Base-by-base conservation (phyloP, 2,329 filamentous ascomycete genomes). In the Thermomyces lanuginosus region DNA sequence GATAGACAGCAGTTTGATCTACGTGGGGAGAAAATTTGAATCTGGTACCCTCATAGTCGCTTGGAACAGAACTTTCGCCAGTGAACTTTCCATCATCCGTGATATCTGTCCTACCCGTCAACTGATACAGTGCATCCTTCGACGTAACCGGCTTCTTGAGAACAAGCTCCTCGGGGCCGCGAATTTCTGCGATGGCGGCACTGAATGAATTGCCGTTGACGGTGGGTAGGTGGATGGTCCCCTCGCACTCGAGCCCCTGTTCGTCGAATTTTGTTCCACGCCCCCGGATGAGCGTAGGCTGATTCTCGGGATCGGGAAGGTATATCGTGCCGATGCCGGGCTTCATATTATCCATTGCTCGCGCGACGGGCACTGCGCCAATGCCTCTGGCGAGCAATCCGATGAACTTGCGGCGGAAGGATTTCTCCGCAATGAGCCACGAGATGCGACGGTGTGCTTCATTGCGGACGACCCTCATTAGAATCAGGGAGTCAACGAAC, bases 401-500 rank as follows among this genome's bases (percentile, higher is more conserved):
- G 43, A 98, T 83, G 48, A 95, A 92, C 48, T 58, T 70, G 43
- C 86, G 74, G 43, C 81, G 73, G 57, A 95, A 91, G 2, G 84
- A 93, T 51, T 93, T 95, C 42, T 91, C 84, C 12, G 89, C 89
- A 35, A 92, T 89, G 26, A 98, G 69, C 46, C 92, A 84, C 27
- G 83, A 82, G 32, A 92, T 81, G 28, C 89, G 80, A 39, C 89
- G 79, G 39, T 77, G 74, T 29, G 83, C 77, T 58, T 93, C 84
- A 46, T 71, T 76, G 38, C 81, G 78, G 31, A 95, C 70, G 8
- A 83, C 82, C 38, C 84, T 76, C 70, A 92, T 91, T 27, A 98
- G 68, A 39, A 95, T 78, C 27, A 98, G 67, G 28, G 83, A 86
- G 46, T 98, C 89, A 47, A 95, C 84, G 42, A 98, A 98, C 76